These are phyloP conservation scores for Candida sojae DNA, from an alignment of 1,139 yeast genomes.

Conservation along the genomic window DNA sequence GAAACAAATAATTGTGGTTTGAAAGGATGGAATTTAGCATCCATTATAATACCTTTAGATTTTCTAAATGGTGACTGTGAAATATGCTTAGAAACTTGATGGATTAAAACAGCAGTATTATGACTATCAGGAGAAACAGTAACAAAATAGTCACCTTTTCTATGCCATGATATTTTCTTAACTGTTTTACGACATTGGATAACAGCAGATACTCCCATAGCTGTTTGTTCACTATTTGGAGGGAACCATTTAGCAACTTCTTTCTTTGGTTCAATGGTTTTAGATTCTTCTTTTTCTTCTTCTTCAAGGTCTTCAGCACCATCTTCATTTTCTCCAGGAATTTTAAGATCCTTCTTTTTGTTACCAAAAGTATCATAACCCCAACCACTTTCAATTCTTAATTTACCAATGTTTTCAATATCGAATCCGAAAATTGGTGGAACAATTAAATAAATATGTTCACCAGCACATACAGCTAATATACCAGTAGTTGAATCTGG, in stretches of 20 bases:
- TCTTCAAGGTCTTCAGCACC: constrained; percentile 26
- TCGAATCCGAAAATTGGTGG: constrained; percentile 93
- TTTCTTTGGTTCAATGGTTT: constrained; percentile 45
- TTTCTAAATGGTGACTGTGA: constrained; percentile 97
- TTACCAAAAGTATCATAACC: constrained; percentile 81
- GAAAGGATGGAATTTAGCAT: constrained; percentile 96
- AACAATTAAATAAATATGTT: constrained; percentile 70
- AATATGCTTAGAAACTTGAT: constrained; percentile 89
- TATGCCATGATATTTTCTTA: constrained; percentile 91
- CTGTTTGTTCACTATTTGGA: constrained; percentile 65
- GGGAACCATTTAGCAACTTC: constrained; percentile 83
- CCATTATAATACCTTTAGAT: constrained; percentile 92
- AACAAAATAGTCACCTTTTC: constrained; percentile 95
- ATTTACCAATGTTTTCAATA: constrained; percentile 77
- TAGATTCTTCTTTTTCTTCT: constrained; percentile 35
- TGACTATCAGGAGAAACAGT: constrained; percentile 91
- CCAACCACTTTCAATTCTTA: constrained; percentile 86
- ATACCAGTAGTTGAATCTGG: constrained; percentile 75
- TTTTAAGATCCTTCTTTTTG: constrained; percentile 46
- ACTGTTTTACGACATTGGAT: constrained; percentile 73
- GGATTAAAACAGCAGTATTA: constrained; percentile 86
- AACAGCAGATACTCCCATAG: constrained; percentile 68
- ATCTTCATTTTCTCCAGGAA: constrained; percentile 43
- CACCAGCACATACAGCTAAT: constrained; percentile 85
- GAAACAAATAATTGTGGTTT: constrained; percentile 93